phyloP scores from a whole-genome alignment of 2,329 filamentous ascomycete genomes.

The Chrysoporthe deuterocubensis region DNA sequence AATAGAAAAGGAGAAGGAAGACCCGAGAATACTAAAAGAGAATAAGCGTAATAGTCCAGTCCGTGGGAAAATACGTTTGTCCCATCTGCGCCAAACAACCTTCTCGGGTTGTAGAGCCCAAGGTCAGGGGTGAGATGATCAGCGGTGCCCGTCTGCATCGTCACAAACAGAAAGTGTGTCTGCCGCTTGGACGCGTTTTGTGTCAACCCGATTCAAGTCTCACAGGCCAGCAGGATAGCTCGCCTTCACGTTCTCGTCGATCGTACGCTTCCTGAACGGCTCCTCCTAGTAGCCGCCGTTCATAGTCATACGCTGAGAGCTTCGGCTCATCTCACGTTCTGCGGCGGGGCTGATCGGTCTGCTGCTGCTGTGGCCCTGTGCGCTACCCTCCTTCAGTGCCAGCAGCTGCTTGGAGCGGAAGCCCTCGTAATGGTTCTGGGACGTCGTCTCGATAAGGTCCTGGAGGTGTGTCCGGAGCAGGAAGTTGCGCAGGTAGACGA shows the following conservation, averaged over 20 bases:
- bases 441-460: slow-evolving; percentile 98
- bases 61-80: slow-evolving; percentile 44
- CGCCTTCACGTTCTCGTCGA: slow-evolving; percentile 29
- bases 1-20: slow-evolving; percentile 36
- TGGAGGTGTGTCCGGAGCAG: slow-evolving; percentile 97
- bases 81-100: slow-evolving; percentile 35
- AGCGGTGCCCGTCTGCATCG: slow-evolving; percentile 29
- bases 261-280: slow-evolving; percentile 26
- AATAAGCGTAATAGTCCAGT: slow-evolving; percentile 47
- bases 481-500: slow-evolving; percentile 98
- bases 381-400: slow-evolving; percentile 96
- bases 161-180: slow-evolving; percentile 21
- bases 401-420: slow-evolving; percentile 99
- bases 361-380: slow-evolving; percentile 80
- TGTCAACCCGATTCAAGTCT: slow-evolving; percentile 27
- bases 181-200: slow-evolving; percentile 22
- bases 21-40: slow-evolving; percentile 48
- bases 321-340: slow-evolving; percentile 93
- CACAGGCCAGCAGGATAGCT: slow-evolving; percentile 24
- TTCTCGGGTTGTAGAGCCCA: slow-evolving; percentile 41
- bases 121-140: slow-evolving; percentile 35
- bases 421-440: slow-evolving; percentile 99
- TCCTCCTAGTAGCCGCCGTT: slow-evolving; percentile 89
- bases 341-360: slow-evolving; percentile 94
- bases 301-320: slow-evolving; percentile 97